Evolutionary conservation across 805 yeast species (phyloP).

Genomic region (Saturnispora dispora): DNA sequence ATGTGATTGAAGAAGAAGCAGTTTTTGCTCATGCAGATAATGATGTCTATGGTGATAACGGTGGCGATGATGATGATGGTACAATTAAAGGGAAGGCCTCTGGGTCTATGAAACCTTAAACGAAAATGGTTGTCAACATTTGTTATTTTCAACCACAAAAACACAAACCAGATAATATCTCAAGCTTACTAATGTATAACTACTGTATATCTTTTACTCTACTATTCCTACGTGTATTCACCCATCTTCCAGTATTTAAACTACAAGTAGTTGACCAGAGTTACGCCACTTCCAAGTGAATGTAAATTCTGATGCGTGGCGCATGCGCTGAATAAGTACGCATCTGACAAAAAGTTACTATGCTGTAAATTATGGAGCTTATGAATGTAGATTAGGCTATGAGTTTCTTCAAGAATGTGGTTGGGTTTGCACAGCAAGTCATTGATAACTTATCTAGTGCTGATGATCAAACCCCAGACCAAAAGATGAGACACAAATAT

Average conservation of each 20-base stretch:
- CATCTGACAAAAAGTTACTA: background rate
- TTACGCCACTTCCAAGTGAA: too few species aligned
- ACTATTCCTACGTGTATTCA: background rate
- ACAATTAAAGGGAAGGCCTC: background rate
- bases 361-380: background rate
- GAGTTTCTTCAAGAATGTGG: constrained; percentile 44
- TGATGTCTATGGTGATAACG: background rate
- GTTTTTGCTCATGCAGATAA: constrained; percentile 7
- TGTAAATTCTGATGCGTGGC: background rate
- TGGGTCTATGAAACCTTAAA: background rate
- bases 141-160: background rate
- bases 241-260: background rate
- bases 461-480: constrained; percentile 52
- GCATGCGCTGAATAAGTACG: background rate
- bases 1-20: constrained; percentile 5
- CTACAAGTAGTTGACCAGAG: too few species aligned
- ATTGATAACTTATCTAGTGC: constrained; percentile 32
- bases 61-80: background rate
- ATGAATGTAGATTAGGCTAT: constrained; percentile 19
- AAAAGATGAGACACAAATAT: constrained; percentile 57
- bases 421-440: constrained; percentile 39
- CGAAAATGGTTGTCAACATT: background rate
- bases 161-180: too few species aligned
- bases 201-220: background rate
- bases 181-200: too few species aligned